Evolutionary conservation across 495 filamentous ascomycete genomes (phyloP).

Genomic region (Schizothecium vesticola): DNA sequence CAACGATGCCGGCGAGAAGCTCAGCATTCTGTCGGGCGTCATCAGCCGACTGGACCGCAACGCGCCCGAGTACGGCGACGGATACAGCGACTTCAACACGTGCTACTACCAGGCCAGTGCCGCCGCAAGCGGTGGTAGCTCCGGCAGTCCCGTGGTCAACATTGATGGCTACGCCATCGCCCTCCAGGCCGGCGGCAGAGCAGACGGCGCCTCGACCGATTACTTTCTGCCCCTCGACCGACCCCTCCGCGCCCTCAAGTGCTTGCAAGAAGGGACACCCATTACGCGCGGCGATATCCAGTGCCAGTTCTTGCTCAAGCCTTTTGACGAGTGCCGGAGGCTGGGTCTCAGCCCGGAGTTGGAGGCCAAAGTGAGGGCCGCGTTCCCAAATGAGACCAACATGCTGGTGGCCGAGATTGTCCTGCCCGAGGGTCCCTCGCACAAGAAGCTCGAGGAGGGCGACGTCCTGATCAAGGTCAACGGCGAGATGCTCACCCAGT

Average conservation of each 20-base stretch:
- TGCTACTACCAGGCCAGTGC: constrained; percentile 99
- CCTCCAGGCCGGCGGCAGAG: constrained; percentile 87
- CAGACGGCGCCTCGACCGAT: constrained; percentile 92
- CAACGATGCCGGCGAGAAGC: constrained; percentile 98
- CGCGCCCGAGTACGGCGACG: constrained; percentile 95
- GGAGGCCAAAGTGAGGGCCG: constrained; percentile 74
- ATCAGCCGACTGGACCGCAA: constrained; percentile 95
- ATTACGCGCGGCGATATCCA: constrained; percentile 93
- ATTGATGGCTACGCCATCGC: constrained; percentile 90
- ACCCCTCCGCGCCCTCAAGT: constrained; percentile 77
- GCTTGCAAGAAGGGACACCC: constrained; percentile 67
- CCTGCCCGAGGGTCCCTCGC: constrained; percentile 81
- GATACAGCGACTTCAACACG: constrained; percentile 98
- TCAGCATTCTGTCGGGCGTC: constrained; percentile 95
- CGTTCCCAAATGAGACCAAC: constrained; percentile 88
- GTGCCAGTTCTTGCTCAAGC: constrained; percentile 92
- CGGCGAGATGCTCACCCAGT: constrained; percentile 88
- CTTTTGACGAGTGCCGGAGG: constrained; percentile 94
- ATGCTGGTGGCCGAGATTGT: constrained; percentile 96
- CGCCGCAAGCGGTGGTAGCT: constrained; percentile 91
- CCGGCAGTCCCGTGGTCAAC: constrained; percentile 94
- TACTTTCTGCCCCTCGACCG: constrained; percentile 95
- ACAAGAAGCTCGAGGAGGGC: constrained; percentile 82
- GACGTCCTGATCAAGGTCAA: constrained; percentile 96
- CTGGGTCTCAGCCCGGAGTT: constrained; percentile 79